phyloP scores from a whole-genome alignment of 768 basidiomycete species.

The Phanerochaete sordida region DNA sequence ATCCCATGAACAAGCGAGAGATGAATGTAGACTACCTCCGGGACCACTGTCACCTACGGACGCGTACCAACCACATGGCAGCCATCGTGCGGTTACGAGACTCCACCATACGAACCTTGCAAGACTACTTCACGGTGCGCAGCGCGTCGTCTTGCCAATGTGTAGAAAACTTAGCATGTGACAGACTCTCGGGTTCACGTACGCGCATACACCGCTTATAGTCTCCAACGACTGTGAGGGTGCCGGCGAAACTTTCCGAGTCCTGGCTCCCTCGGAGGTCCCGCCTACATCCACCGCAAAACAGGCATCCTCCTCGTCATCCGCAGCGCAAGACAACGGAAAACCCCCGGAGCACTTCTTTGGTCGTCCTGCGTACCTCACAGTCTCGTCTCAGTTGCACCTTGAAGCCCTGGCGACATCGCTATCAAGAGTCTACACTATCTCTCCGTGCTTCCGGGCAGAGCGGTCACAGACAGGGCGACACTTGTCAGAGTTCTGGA shows the following conservation, averaged over 20 bases:
- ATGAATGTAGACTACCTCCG: slow-evolving; percentile 78
- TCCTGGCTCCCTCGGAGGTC: slow-evolving; percentile 34
- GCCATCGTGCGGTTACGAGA: slow-evolving; percentile 77
- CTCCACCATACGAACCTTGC: slow-evolving; percentile 49
- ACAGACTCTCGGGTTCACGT: slow-evolving; percentile 74
- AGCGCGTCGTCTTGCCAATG: background rate
- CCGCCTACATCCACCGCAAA: slow-evolving; percentile 15
- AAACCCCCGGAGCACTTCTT: slow-evolving; percentile 58
- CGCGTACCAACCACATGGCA: slow-evolving; percentile 67
- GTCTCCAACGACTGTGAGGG: slow-evolving; percentile 95
- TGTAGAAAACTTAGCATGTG: slow-evolving; percentile 15
- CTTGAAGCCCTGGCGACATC: slow-evolving; percentile 83
- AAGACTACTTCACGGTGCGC: slow-evolving; percentile 67
- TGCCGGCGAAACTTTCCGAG: slow-evolving; percentile 86
- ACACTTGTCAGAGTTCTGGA: slow-evolving; percentile 98
- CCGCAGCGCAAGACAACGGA: background rate
- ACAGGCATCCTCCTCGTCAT: slow-evolving; percentile 14
- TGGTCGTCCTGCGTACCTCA: slow-evolving; percentile 73
- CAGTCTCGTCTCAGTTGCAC: slow-evolving; percentile 95
- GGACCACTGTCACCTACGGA: slow-evolving; percentile 84
- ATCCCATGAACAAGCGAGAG: slow-evolving; percentile 90
- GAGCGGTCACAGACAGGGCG: slow-evolving; percentile 84
- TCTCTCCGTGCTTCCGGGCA: slow-evolving; percentile 93
- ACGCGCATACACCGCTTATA: slow-evolving; percentile 82
- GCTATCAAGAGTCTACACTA: slow-evolving; percentile 82